Conservation (phyloP, 495 filamentous ascomycete species). For the Neurospora hispaniola region DNA sequence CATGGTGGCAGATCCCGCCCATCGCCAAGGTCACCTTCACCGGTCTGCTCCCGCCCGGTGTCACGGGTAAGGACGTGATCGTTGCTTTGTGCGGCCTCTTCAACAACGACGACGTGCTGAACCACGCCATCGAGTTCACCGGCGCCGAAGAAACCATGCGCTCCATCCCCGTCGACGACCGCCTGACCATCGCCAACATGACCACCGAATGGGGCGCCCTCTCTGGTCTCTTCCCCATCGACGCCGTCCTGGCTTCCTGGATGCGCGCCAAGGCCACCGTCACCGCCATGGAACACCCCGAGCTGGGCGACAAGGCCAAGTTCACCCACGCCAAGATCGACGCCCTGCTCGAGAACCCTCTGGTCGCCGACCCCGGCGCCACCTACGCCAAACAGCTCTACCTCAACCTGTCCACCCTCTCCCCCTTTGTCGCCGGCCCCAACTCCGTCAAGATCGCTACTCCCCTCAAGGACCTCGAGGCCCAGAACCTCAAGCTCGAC, state of each 20-base stretch:
- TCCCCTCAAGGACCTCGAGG: slow-evolving; percentile 63
- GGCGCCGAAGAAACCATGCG: slow-evolving; percentile 68
- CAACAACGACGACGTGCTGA: slow-evolving; percentile 81
- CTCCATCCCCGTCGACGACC: slow-evolving; percentile 65
- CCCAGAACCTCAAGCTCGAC: slow-evolving; percentile 62
- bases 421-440: slow-evolving; percentile 80
- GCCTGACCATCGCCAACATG: slow-evolving; percentile 89
- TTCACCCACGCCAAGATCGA: slow-evolving; percentile 63
- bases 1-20: slow-evolving; percentile 86
- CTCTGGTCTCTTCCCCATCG: slow-evolving; percentile 69
- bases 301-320: slow-evolving; percentile 31
- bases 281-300: slow-evolving; percentile 37
- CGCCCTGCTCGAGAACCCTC: slow-evolving; percentile 52
- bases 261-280: slow-evolving; percentile 63
- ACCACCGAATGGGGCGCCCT: slow-evolving; percentile 91
- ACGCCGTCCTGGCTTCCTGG: slow-evolving; percentile 64
- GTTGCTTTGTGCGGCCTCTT: slow-evolving; percentile 82
- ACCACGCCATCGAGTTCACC: slow-evolving; percentile 85
- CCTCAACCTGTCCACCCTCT: slow-evolving; percentile 67
- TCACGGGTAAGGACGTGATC: slow-evolving; percentile 94
- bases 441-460: slow-evolving; percentile 87
- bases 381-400: slow-evolving; percentile 75
- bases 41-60: slow-evolving; percentile 64
- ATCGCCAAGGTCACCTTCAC: slow-evolving; percentile 71
- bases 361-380: slow-evolving; percentile 66